Evolutionary conservation across 129 eudicot genomes (phyloP).

Genomic region (Logfia minima): DNA sequence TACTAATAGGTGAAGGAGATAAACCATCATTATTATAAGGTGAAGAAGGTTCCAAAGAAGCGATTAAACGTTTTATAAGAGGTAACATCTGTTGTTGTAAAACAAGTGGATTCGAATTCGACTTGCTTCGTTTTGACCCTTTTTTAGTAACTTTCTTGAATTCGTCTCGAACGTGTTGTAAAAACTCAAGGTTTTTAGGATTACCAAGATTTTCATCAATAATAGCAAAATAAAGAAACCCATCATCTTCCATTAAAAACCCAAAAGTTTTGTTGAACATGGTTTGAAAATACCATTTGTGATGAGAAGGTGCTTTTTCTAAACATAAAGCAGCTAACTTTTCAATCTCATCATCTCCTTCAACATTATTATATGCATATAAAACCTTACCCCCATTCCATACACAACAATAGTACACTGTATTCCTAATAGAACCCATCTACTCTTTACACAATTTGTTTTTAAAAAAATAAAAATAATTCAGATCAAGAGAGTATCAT

Average conservation of each 20-base stretch:
- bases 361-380: constrained; percentile 47
- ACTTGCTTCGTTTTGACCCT: constrained; percentile 42
- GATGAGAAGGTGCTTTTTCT: constrained; percentile 67
- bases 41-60: constrained; percentile 37
- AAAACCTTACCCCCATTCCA: constrained; percentile 58
- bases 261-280: constrained; percentile 55
- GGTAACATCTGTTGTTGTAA: constrained; percentile 62
- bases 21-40: constrained; percentile 8
- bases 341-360: constrained; percentile 55
- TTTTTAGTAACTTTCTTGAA: constrained; percentile 52
- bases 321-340: constrained; percentile 60
- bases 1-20: constrained; percentile 37
- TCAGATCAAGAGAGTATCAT: constrained; percentile 6
- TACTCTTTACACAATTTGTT: neutral
- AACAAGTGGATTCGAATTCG: constrained; percentile 39
- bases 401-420: constrained; percentile 65
- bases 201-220: constrained; percentile 46
- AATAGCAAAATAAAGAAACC: constrained; percentile 56
- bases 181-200: constrained; percentile 41
- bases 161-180: constrained; percentile 57
- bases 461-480: constrained; percentile 1
- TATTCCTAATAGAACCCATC: constrained; percentile 46
- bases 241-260: constrained; percentile 68
- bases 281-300: constrained; percentile 73
- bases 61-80: constrained; percentile 41